Percentiles rank a stretch among this genome's conserved stretches.
Evolutionary conservation across 306 rosid genomes (phyloP).

Genomic region (Bauhinia variegata): DNA sequence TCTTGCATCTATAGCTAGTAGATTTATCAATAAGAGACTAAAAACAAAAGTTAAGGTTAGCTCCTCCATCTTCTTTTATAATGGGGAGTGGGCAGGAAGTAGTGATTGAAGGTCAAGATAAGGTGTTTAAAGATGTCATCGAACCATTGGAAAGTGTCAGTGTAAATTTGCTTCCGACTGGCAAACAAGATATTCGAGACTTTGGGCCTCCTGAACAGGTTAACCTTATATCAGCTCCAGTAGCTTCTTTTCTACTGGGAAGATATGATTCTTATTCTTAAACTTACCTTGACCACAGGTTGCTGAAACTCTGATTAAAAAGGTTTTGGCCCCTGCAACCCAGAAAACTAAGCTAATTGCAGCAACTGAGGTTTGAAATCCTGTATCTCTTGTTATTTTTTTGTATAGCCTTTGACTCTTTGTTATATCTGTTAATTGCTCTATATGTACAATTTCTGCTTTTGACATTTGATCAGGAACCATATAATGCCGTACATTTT

Average conservation of each 20-base stretch:
- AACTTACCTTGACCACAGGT: conserved; percentile 52
- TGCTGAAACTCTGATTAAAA: conserved; percentile 77
- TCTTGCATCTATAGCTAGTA: conserved; percentile 32
- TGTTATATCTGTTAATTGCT: too few relatives aligned
- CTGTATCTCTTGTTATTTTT: neutral
- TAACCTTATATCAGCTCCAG: conserved; percentile 12
- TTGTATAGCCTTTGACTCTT: too few relatives aligned
- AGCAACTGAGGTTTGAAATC: conserved; percentile 75
- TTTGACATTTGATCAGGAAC: conserved; percentile 21
- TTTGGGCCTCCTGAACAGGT: conserved; percentile 87
- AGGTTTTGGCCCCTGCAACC: conserved; percentile 81
- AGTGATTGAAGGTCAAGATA: conserved; percentile 86
- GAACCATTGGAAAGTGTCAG: conserved; percentile 92
- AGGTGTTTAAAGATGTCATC: conserved; percentile 95
- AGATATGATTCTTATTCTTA: conserved; percentile 5
- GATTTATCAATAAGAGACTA: conserved; percentile 18
- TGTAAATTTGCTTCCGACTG: conserved; percentile 70
- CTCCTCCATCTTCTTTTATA: conserved; percentile 30
- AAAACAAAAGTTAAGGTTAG: conserved; percentile 36
- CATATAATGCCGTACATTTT: neutral
- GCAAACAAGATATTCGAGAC: conserved; percentile 77
- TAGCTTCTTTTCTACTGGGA: conserved; percentile 15
- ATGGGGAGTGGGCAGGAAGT: conserved; percentile 74
- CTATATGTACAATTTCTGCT: neutral
- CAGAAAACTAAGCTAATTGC: conserved; percentile 89